Conservation (phyloP, 2,329 filamentous ascomycete species). For the Phoma herbarum region DNA sequence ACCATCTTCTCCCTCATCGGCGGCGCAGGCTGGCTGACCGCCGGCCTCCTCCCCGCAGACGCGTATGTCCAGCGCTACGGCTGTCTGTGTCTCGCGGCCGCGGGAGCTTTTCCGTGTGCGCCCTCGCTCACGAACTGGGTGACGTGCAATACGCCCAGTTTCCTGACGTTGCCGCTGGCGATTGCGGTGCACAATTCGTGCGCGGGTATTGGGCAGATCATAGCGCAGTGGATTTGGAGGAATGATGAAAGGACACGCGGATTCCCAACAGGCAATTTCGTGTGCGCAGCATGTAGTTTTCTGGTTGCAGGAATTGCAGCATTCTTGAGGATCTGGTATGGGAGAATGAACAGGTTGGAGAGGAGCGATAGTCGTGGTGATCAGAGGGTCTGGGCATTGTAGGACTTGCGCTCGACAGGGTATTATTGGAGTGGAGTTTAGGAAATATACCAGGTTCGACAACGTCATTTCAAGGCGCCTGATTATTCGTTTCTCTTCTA, state of each 20-base stretch:
- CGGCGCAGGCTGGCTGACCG: conserved; percentile 46
- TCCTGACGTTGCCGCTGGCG: conserved; percentile 50
- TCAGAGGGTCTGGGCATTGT: conserved; percentile 31
- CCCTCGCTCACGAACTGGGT: conserved; percentile 52
- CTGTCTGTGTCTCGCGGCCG: conserved; percentile 51
- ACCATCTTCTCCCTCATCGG: conserved; percentile 38
- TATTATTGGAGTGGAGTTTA: neutral
- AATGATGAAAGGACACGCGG: conserved; percentile 38
- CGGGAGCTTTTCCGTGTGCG: conserved; percentile 50
- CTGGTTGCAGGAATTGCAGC: conserved; percentile 36
- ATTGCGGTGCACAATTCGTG: conserved; percentile 52
- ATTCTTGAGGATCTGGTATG: conserved; percentile 39
- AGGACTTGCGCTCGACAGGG: neutral
- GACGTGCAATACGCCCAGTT: conserved; percentile 51
- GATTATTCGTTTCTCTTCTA: neutral
- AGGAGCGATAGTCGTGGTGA: conserved; percentile 32
- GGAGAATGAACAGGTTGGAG: conserved; percentile 35
- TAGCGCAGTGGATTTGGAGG: conserved; percentile 55
- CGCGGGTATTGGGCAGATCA: conserved; percentile 52
- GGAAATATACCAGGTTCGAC: too few relatives aligned
- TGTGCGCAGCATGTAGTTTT: conserved; percentile 53
- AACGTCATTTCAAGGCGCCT: neutral
- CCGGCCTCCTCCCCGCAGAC: conserved; percentile 39
- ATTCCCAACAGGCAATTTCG: conserved; percentile 54
- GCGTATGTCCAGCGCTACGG: conserved; percentile 44